phyloP scores from a whole-genome alignment of 2,329 filamentous ascomycete species.

The Juglanconis sp. region DNA sequence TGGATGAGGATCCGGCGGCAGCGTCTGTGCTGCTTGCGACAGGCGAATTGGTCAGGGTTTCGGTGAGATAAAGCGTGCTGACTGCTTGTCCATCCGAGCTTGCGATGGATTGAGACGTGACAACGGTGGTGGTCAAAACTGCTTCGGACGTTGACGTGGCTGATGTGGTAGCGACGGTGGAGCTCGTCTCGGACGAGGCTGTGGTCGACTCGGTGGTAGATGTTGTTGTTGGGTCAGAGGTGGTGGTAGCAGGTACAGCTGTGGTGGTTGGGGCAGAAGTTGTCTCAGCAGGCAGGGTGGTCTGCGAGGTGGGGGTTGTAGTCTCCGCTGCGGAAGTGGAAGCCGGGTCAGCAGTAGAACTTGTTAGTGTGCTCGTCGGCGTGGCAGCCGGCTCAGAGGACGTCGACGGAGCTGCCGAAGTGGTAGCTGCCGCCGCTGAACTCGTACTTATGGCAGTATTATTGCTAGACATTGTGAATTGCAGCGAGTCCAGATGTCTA shows the following conservation, averaged over 20 bases:
- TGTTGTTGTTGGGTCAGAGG: not conserved
- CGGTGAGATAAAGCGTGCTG: constrained; percentile 14
- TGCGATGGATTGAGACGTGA: constrained; percentile 5
- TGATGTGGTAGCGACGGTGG: not conserved
- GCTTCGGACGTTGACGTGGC: not conserved
- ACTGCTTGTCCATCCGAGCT: constrained; percentile 3
- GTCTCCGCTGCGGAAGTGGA: constrained; percentile 14
- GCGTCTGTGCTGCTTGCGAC: not conserved
- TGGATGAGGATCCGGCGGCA: constrained; percentile 2
- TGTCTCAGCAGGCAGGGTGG: not conserved
- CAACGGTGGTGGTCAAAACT: constrained; percentile 3
- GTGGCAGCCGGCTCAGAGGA: constrained; percentile 4
- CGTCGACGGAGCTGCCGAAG: constrained; percentile 12
- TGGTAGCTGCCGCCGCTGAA: constrained; percentile 6
- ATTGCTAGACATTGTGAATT: constrained; percentile 18
- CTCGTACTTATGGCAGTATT: constrained; percentile 16
- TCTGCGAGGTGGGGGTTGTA: not conserved
- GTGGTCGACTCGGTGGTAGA: constrained; percentile 1
- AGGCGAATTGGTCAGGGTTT: constrained; percentile 19
- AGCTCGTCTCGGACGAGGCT: not conserved
- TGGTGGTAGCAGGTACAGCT: not conserved
- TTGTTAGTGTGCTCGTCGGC: constrained; percentile 14
- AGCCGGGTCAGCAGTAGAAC: constrained; percentile 17
- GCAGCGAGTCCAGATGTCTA: constrained; percentile 4
- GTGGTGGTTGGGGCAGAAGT: constrained; percentile 4